Evolutionary conservation across 306 rosid genomes (phyloP), one percentile per base, ranked within the genome.

Genomic region (Glycine latifolia): DNA sequence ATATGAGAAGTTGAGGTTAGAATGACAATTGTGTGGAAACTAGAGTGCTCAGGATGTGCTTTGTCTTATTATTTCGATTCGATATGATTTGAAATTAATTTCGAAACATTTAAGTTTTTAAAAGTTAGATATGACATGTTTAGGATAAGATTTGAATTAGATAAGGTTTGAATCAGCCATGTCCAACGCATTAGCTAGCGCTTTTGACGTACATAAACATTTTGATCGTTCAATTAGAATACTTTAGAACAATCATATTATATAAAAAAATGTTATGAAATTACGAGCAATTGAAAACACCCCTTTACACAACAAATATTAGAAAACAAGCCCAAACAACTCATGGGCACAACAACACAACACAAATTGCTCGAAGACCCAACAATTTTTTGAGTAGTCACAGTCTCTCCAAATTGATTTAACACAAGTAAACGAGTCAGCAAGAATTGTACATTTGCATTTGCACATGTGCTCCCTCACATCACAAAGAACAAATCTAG

Each of bases 331-430:
- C 33, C 3, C 41, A 46, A 67, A 67, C 14, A 69, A 37, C 13
- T 39, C 12, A 59, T 48, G 46, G 74, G 53, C 52, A 49, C 73
- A 50, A 33, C 31, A 26, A 26, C 14, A 8, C 46, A 16, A 60
- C 14, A 11, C 46, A 16, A 60, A 52, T 48, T 81, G 67, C 20
- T 39, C 49, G 1, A 41, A 72, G 61, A 50, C 66, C 78, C 16
- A 50, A 48, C 48, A 50, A 73, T 15, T 13, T 16, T 16, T 71
- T 5, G 79, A 62, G 74, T 73, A 44, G 73, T 71, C 78, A 63
- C 58, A 10, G 20, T 81, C 80, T 41, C 58, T 81, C 73, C 75
- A 43, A 74, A 66, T 67, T 75, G 85, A 67, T 70, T 75, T 67
- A 67, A 82, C 81, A 16, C 43, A 55, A 81, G 61, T 50, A 39